Conservation (phyloP, 768 basidiomycete species). For the Boletus tomentosulus region DNA sequence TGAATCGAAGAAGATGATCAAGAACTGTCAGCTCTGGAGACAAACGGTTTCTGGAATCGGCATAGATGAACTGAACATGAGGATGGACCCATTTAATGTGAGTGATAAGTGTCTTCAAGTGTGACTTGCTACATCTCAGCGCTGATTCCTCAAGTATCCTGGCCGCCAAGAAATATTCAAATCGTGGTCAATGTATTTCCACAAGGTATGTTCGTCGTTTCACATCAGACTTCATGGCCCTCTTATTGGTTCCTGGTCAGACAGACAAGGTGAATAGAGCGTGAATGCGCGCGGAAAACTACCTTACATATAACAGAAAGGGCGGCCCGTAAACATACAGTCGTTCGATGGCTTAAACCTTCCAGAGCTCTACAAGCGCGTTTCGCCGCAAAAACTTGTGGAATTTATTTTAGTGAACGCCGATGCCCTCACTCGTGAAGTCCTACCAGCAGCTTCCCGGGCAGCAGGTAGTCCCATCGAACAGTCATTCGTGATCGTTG, state of each 20-base stretch:
- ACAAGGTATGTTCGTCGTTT: slow-evolving; percentile 47
- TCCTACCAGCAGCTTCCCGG: slow-evolving; percentile 62
- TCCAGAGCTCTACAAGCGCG: slow-evolving; percentile 49
- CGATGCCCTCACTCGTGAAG: slow-evolving; percentile 60
- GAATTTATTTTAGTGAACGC: slow-evolving; percentile 60
- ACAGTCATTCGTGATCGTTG: slow-evolving; percentile 60
- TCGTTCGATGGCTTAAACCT: slow-evolving; percentile 58
- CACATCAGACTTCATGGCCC: background rate
- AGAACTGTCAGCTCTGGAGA: slow-evolving; percentile 66
- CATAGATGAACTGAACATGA: slow-evolving; percentile 58
- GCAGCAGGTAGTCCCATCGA: slow-evolving; percentile 48
- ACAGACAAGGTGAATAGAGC: slow-evolving; percentile 57
- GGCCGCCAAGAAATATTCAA: slow-evolving; percentile 66
- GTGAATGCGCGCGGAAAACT: no score
- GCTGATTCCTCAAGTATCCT: slow-evolving; percentile 48
- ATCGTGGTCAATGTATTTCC: slow-evolving; percentile 76
- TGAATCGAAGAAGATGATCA: slow-evolving; percentile 61
- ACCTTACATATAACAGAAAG: slow-evolving; percentile 41
- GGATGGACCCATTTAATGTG: slow-evolving; percentile 69
- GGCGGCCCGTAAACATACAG: slow-evolving; percentile 69
- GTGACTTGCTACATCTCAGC: background rate
- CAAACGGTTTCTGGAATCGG: slow-evolving; percentile 59
- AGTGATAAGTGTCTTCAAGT: slow-evolving; percentile 24
- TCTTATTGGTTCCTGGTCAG: slow-evolving; percentile 27
- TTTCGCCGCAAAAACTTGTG: slow-evolving; percentile 61